Base-by-base conservation (phyloP, 805 yeast species). In the Barnettozyma californica region DNA sequence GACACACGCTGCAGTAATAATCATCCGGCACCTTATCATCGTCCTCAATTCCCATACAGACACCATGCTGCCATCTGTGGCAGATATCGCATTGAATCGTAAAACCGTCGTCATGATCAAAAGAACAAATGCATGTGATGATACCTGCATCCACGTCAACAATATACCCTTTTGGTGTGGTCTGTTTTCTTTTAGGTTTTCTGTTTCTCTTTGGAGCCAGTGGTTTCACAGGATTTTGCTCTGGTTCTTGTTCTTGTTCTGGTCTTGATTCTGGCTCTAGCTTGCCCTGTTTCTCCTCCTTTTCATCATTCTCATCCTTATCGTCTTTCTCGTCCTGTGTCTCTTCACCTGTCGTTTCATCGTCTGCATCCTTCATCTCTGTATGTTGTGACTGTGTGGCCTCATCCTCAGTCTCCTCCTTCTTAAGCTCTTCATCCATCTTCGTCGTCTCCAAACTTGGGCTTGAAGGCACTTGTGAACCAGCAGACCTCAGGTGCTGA, bases 21-120 rank as follows among this genome's bases (percentile, higher is more conserved):
- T 80, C 80, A 48, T 89, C 96, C 0, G 96, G 96, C 0, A 83
- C 95, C 44, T 85, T 83, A 36, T 79, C 84, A 49, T 78, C 80
- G 41, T 83, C 78, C 41, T 73, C 73, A 49, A 87, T 87, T 8
- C 84, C 85, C 78, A 89, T 87, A 66, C 98, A 91, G n/a, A 79
- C 73, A 25, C 94, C 90, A 68, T 91, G 98, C 63, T 91, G 97
- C 97, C 97, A 91, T 53, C 96, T 79, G 65, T 78, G 83, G 65
- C 98, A 91, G 31, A 80, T 75, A 63, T 90, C 97, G 69, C 99
- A 94, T 68, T 94, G 98, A 53, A 94, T 87, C 21, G 95, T 91
- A 60, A 88, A 84, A 0, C 97, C 97, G 57, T 92, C 94, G 67
- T 89, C 97, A 51, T 88, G 95, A 49, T 81, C 87, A 56, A 74